Base-by-base conservation (phyloP, 129 eudicot genomes). In the Pittosporum tobira region DNA sequence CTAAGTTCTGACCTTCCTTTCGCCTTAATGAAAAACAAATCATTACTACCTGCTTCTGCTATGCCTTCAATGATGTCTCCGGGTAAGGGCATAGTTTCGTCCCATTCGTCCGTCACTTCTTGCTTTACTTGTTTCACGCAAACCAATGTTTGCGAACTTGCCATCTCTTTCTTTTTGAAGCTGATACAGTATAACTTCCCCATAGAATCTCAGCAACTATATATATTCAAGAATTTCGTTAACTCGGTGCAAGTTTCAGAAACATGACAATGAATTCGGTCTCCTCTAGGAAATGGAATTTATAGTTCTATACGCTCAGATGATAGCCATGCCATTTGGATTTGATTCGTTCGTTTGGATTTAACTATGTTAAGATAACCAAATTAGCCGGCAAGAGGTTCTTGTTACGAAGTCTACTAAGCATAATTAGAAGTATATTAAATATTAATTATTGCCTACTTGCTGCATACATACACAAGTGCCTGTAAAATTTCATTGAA, bases 41-140 rank as follows among this genome's bases (percentile, higher is more conserved):
- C 75, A 3, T 55, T 72, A 31, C 11, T 56, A 66, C 26, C 51
- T 9, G 56, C 73, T 28, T 67, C 62, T 8, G 81, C 79, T 16
- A 81, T 51, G 8, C 81, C 88, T 77, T 77, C 88, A 11, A 81
- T 71, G 26, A 81, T 77, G 69, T 81, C 88, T 56, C 88, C 81
- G 0, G 88, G 88, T 61, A 81, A 61, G 1, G 84, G 84, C 88
- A 81, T 77, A 31, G 61, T 68, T 48, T 73, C 88, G 14, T 81
- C 76, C 88, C 88, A 77, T 67, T 77, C 81, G 27, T 74, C 78
- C 34, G 65, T 68, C 1, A 26, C 63, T 18, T 70, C 58, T 63
- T 81, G 84, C 68, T 61, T 81, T 44, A 81, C 84, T 54, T 70
- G 51, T 65, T 77, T 81, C 19, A 81, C 84, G 28, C 88, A 73